Evolutionary conservation across 805 yeast genomes (phyloP).

Genomic region (Ogataea dorogensis): DNA sequence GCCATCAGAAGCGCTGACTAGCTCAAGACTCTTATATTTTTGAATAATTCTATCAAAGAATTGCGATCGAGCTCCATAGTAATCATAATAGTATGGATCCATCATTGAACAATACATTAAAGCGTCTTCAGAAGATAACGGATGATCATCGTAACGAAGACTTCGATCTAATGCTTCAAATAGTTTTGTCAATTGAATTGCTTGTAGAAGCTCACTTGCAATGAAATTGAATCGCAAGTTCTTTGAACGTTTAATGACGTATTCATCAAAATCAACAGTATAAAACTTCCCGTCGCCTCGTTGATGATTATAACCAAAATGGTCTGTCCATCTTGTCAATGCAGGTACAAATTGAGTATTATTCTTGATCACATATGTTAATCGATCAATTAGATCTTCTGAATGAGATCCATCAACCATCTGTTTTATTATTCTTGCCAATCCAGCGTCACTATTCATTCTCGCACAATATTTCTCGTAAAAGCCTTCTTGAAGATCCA

Average conservation of each 20-base stretch:
- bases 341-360: slow-evolving; percentile 19
- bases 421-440: not conserved
- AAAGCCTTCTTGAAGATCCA: not conserved
- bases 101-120: slow-evolving; percentile 17
- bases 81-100: slow-evolving; percentile 27
- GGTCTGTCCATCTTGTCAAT: slow-evolving; percentile 20
- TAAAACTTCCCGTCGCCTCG: not conserved
- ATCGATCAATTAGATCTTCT: not conserved
- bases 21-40: slow-evolving; percentile 9
- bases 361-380: slow-evolving; percentile 1
- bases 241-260: slow-evolving; percentile 9
- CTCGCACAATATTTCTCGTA: not conserved
- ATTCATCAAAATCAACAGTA: slow-evolving; percentile 2
- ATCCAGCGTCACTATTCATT: not conserved
- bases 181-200: slow-evolving; percentile 12
- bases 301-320: slow-evolving; percentile 11
- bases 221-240: slow-evolving; percentile 16
- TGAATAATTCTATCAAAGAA: slow-evolving; percentile 5
- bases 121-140: slow-evolving; percentile 17
- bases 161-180: slow-evolving; percentile 5
- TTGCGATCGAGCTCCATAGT: slow-evolving; percentile 10
- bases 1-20: slow-evolving; percentile 4
- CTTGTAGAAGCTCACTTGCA: slow-evolving; percentile 23
- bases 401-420: not conserved
- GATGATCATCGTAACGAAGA: slow-evolving; percentile 2